Conservation (phyloP, 2,329 filamentous ascomycete genomes). For the Pezicula carpinea region DNA sequence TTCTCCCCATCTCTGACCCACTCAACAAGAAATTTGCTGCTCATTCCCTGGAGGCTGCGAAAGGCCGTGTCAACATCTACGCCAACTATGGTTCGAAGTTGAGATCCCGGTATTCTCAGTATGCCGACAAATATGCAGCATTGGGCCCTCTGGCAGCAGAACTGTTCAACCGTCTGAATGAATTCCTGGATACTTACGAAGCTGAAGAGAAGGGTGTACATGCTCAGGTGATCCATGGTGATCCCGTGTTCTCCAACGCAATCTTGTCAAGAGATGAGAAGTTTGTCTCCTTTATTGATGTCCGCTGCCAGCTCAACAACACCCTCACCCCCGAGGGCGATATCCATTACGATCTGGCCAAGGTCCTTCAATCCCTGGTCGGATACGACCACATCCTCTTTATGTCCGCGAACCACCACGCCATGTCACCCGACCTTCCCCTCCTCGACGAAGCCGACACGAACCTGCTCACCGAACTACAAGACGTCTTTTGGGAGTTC, state of each 20-base stretch:
- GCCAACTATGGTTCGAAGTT: slow-evolving; percentile 24
- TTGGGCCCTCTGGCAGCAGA: slow-evolving; percentile 20
- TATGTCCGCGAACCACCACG: slow-evolving; percentile 17
- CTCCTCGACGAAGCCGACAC: slow-evolving; percentile 23
- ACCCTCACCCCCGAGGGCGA: slow-evolving; percentile 26
- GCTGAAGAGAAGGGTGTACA: slow-evolving; percentile 24
- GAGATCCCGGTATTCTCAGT: slow-evolving; percentile 17
- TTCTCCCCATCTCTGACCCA: slow-evolving; percentile 17
- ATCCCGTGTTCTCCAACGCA: slow-evolving; percentile 29
- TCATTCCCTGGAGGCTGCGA: slow-evolving; percentile 15
- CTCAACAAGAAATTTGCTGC: slow-evolving; percentile 20
- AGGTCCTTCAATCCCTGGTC: slow-evolving; percentile 27
- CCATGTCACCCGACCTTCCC: slow-evolving; percentile 11
- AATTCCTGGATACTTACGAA: slow-evolving; percentile 28
- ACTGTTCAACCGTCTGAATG: slow-evolving; percentile 22
- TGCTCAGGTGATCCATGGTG: slow-evolving; percentile 26
- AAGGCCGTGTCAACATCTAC: slow-evolving; percentile 24
- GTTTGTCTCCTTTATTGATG: slow-evolving; percentile 27
- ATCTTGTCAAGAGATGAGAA: slow-evolving; percentile 24
- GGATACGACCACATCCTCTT: slow-evolving; percentile 29
- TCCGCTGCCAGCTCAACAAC: slow-evolving; percentile 26
- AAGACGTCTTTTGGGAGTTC: slow-evolving; percentile 24
- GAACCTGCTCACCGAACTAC: slow-evolving; percentile 20
- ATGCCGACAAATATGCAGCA: slow-evolving; percentile 20
- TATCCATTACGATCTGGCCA: slow-evolving; percentile 28